Base-by-base conservation (phyloP, 805 yeast genomes). In the Monosporozyma servazzii region DNA sequence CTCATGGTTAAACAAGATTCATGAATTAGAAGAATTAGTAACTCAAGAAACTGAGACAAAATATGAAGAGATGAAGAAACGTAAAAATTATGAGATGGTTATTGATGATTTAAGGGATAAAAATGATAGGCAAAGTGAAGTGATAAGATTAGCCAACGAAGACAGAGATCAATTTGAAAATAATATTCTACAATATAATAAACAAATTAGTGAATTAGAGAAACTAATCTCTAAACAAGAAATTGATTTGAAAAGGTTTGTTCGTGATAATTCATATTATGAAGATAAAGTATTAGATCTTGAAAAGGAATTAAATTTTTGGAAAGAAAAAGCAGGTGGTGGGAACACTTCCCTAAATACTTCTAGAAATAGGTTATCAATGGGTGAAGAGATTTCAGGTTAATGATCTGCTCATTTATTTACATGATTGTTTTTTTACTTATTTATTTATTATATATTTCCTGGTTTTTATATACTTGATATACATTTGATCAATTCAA, bases 131-230 rank as follows among this genome's bases (percentile, higher is more conserved):
- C 84, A 83, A 56, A 60, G 71, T 3, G 71, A 71, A 45, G 74
- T 79, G 23, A 71, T 79, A 37, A 72, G 74, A 48, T 68, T 75
- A 49, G 80, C 81, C 52, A 78, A 78, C 53, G 81, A 77, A 48
- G 89, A 84, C 56, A 80, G 79, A 59, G 71, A 75, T 54, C 75
- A 75, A 49, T 75, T 76, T 53, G 83, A 80, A 54, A 71, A 74
- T 45, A 77, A 78, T 52, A 72, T 82, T 31, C 54, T 64, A 13
- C 76, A 69, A 62, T 71, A 74, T 68, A 76, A 67, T 57, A 73
- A 65, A 45, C 73, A 68, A n/a, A 60, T 78, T n/a, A 68, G 62
- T 20, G 61, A 66, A 25, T 61, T 79, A 57, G 78, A 73, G 51
- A 66, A 67, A 47, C 71, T 72, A 23, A 77, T 78, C 42, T 68